Conservation (phyloP, 1,284 basidiomycete species). For the Leucoagaricus sp. region DNA sequence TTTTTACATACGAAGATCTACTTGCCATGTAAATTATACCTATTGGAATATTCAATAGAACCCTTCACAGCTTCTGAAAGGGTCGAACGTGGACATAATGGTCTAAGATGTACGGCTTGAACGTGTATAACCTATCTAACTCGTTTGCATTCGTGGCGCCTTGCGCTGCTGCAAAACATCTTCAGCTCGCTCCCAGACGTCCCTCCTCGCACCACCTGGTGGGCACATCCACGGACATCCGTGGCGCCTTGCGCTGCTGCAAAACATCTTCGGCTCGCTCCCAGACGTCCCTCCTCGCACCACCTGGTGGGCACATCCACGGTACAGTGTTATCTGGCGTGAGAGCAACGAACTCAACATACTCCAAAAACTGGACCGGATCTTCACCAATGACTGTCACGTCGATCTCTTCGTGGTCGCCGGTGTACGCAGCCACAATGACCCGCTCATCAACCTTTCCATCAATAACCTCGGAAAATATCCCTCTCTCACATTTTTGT, state of each 20-base stretch:
- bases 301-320: slow-evolving; percentile 2
- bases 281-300: background rate
- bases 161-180: background rate
- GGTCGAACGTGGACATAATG: too few species aligned
- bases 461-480: slow-evolving; percentile 7
- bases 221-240: slow-evolving; percentile 10
- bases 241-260: background rate
- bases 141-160: too few species aligned
- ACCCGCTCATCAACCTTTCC: slow-evolving; percentile 5
- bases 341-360: background rate
- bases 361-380: slow-evolving; percentile 1
- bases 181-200: slow-evolving; percentile 8
- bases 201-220: background rate
- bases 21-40: too few species aligned
- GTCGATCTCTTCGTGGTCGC: slow-evolving; percentile 3
- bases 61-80: too few species aligned
- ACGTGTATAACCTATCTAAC: too few species aligned
- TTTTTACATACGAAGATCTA: too few species aligned
- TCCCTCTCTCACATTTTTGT: background rate
- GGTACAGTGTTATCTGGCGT: slow-evolving; percentile 1
- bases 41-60: too few species aligned
- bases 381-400: slow-evolving; percentile 2
- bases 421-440: slow-evolving; percentile 3
- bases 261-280: slow-evolving; percentile 7
- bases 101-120: too few species aligned